Conservation (phyloP, 768 basidiomycete genomes). For the Cantharellus anzutake region DNA sequence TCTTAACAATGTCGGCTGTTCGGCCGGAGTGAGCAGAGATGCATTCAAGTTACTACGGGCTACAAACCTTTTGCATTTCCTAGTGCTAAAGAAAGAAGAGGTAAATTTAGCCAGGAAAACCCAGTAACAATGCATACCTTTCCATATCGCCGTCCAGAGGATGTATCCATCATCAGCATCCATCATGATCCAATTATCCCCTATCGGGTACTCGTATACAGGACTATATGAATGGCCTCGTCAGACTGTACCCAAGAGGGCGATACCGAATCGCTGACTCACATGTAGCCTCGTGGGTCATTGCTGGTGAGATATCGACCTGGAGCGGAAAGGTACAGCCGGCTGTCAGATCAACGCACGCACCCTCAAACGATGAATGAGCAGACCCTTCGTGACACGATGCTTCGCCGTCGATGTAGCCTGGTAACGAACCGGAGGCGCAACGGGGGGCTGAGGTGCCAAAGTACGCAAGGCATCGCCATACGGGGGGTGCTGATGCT, state of each 20-base stretch:
- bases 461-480: not conserved
- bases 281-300: conserved; percentile 81
- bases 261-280: conserved; percentile 14
- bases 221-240: conserved; percentile 25
- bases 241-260: not conserved
- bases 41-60: not conserved
- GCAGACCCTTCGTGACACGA: not conserved
- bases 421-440: not conserved
- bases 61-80: conserved; percentile 8
- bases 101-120: not conserved
- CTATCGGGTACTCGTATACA: conserved; percentile 77
- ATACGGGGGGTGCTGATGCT: not conserved
- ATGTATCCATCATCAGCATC: conserved; percentile 87
- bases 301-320: conserved; percentile 69
- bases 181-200: conserved; percentile 90
- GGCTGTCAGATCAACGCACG: not conserved
- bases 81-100: conserved; percentile 1
- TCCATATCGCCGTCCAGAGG: conserved; percentile 88
- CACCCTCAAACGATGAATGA: too few relatives aligned
- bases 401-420: not conserved
- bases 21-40: not conserved
- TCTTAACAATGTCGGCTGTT: conserved; percentile 77
- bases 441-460: too few relatives aligned
- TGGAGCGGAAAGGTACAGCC: conserved; percentile 3
- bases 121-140: conserved; percentile 30